These are phyloP conservation scores for Capsella rubella DNA, from an alignment of 441 rosid species.

Conservation along the genomic window DNA sequence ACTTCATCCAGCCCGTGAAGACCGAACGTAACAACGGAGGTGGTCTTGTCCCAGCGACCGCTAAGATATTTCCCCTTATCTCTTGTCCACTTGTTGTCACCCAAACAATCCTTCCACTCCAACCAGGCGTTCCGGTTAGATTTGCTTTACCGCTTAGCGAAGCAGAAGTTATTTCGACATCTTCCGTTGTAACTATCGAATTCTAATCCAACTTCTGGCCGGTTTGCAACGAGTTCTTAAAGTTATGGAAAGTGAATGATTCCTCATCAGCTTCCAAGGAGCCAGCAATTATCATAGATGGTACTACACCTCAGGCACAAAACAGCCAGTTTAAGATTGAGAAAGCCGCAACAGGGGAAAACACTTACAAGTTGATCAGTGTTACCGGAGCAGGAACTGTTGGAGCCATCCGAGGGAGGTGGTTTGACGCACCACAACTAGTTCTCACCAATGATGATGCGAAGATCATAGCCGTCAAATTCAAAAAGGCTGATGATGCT, in stretches of 20 bases:
- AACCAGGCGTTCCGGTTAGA: slow-evolving; percentile 31
- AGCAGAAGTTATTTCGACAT: background rate
- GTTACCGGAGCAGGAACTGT: background rate
- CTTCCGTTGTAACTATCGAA: background rate
- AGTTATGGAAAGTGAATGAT: slow-evolving; percentile 15
- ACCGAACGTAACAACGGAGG: background rate
- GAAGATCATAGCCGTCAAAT: background rate
- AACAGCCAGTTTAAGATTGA: slow-evolving; percentile 12
- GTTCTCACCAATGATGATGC: background rate
- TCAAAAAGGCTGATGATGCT: background rate
- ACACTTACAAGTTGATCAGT: slow-evolving; percentile 22
- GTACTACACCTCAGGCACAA: no score
- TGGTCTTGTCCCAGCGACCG: slow-evolving; percentile 35
- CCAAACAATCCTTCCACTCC: background rate
- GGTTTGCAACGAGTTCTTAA: background rate
- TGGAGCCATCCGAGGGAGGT: background rate
- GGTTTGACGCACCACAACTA: background rate
- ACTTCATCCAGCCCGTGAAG: slow-evolving; percentile 30
- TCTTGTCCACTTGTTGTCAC: slow-evolving; percentile 34
- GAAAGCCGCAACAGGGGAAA: background rate
- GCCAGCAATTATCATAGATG: background rate
- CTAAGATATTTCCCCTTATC: background rate
- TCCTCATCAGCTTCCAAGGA: background rate
- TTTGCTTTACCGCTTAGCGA: no score
- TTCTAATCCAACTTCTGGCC: background rate